Evolutionary conservation across 2,329 filamentous ascomycete genomes (phyloP).

Genomic region (Botryotinia globosa): DNA sequence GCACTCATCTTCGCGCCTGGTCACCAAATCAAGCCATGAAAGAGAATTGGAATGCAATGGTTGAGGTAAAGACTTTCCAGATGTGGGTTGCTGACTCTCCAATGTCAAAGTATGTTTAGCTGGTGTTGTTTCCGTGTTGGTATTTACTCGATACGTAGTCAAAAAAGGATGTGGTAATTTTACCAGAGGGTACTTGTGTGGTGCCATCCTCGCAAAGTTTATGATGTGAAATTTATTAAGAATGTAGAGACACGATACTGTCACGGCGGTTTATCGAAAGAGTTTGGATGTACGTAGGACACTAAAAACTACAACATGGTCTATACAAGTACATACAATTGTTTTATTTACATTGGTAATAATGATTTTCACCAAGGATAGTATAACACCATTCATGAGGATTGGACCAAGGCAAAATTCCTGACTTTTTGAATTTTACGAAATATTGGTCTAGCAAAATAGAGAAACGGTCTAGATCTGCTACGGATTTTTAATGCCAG

Average conservation of each 20-base stretch:
- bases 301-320: not conserved
- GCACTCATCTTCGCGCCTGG: slow-evolving; percentile 26
- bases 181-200: slow-evolving; percentile 25
- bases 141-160: slow-evolving; percentile 28
- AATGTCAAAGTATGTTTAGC: slow-evolving; percentile 23
- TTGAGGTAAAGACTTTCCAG: slow-evolving; percentile 25
- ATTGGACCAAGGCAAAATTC: not conserved
- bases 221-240: not conserved
- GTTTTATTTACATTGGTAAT: not conserved
- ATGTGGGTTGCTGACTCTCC: slow-evolving; percentile 20
- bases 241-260: not conserved
- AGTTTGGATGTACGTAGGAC: not conserved
- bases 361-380: not conserved
- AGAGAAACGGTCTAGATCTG: not conserved
- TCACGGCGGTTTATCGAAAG: not conserved
- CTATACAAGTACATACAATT: not conserved
- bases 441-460: not conserved
- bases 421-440: not conserved
- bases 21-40: slow-evolving; percentile 34
- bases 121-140: slow-evolving; percentile 19
- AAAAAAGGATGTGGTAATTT: slow-evolving; percentile 29
- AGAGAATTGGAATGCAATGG: slow-evolving; percentile 37
- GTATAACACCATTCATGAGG: not conserved
- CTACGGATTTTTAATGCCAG: not conserved
- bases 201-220: slow-evolving; percentile 3